These are phyloP conservation scores for Pseudopyricularia javanii DNA, from an alignment of 2,329 filamentous ascomycete species.

Conservation along the genomic window DNA sequence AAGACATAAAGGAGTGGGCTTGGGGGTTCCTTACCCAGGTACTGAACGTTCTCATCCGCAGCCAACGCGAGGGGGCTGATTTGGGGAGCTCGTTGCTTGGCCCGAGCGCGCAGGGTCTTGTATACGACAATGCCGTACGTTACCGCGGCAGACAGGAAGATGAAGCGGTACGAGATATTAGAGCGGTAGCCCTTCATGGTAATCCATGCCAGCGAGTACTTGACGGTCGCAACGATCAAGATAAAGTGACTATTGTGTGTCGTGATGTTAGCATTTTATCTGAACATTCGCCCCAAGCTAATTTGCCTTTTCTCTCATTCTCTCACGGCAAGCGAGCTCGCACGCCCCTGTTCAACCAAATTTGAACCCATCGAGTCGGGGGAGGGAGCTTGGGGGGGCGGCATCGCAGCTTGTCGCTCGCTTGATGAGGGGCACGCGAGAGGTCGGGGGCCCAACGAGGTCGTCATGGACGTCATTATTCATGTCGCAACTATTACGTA, in stretches of 20 bases:
- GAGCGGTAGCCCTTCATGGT: constrained; percentile 84
- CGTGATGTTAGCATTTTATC: neutral
- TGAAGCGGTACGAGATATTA: constrained; percentile 74
- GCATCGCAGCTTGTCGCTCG: no score
- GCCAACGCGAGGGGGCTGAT: constrained; percentile 52
- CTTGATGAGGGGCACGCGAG: no score
- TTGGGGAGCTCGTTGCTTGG: constrained; percentile 37
- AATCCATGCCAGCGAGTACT: constrained; percentile 77
- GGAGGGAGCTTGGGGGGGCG: no score
- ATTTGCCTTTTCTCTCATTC: neutral
- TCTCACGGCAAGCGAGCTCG: neutral
- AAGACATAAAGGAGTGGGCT: neutral
- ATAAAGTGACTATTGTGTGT: constrained; percentile 58
- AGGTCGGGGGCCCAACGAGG: no score
- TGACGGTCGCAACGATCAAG: constrained; percentile 68
- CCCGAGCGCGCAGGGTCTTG: constrained; percentile 84
- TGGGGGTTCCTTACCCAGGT: constrained; percentile 57
- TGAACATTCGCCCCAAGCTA: neutral
- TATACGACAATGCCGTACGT: constrained; percentile 99
- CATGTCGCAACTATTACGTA: constrained; percentile 36
- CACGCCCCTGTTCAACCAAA: no score
- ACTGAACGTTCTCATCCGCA: constrained; percentile 94
- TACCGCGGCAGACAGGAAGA: constrained; percentile 77
- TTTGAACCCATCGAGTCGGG: no score
- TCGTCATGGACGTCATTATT: neutral